Base-by-base conservation (phyloP, 2,329 filamentous ascomycete species). In the Tolypocladium guangdongense region DNA sequence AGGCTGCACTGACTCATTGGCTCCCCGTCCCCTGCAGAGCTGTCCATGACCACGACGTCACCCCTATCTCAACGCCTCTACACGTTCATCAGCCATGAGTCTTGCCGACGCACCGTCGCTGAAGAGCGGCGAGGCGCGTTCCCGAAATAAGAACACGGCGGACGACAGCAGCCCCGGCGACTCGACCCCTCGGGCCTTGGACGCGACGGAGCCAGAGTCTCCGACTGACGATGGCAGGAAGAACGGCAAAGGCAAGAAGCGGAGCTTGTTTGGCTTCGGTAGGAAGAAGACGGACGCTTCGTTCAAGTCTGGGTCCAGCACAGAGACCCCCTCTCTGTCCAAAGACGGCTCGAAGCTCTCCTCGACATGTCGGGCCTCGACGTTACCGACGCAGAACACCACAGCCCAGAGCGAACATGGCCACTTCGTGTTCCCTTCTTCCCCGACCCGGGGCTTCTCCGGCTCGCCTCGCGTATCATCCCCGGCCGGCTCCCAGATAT, bases 401-500 rank as follows among this genome's bases (percentile, higher is more conserved):
- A 50, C 53, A n/a, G 8, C 69, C 24, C 68, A 69, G 54, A 65
- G 69, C 58, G 71, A 78, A 58, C 64, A 73, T 45, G 45, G 27
- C 60, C 64, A 72, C 59, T 69, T 73, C 61, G 68, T 71, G 48
- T 66, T 76, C 12, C 81, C 84, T 16, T 74, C 82, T 0, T 90
- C 87, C 3, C 87, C 88, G 4, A 76, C 73, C 55, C 81, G 83
- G 54, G 81, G 80, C 51, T 71, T 88, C 46, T 84, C 86, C 14
- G 79, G 81, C 11, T 92, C 90, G 10, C 86, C 90, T 5, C 80
- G 87, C 49, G 71, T 91, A 46, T 81, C 86, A 52, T 95, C 90
- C 22, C 89, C 91, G 16, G 88, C 90, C 12, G 78, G 80, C 32
- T 86, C 83, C 5, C 83, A 86, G 61, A 96, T 97, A 63, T 97